phyloP scores from a whole-genome alignment of 2,329 filamentous ascomycete species.

The Dactylellina leptospora region DNA sequence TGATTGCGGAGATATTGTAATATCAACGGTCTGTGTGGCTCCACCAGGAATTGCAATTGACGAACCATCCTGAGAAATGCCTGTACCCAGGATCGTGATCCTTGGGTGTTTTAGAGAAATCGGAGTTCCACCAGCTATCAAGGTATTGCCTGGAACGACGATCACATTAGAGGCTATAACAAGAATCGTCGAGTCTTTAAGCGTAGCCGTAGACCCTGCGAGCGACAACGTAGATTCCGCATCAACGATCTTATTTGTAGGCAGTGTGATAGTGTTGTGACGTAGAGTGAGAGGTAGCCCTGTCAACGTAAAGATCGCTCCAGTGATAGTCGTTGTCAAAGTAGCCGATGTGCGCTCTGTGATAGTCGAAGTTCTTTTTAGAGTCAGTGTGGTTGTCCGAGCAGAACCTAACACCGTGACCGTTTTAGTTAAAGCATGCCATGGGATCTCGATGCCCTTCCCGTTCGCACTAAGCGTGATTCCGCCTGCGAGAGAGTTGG shows the following conservation, averaged over 20 bases:
- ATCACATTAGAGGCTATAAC: background rate
- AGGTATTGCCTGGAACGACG: background rate
- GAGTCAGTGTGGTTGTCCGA: too few relatives aligned
- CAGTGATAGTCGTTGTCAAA: background rate
- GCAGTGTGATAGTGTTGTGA: background rate
- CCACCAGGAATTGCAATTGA: background rate
- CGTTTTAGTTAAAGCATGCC: slow-evolving; percentile 1
- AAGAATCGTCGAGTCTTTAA: background rate
- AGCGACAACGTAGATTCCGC: background rate
- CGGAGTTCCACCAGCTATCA: background rate
- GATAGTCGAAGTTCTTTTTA: background rate
- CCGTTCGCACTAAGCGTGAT: background rate
- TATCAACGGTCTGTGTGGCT: background rate
- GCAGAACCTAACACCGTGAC: background rate
- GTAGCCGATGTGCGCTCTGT: background rate
- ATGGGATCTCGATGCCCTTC: background rate
- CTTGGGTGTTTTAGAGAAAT: background rate
- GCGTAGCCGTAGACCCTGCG: background rate
- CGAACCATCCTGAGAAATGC: background rate
- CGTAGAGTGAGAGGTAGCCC: background rate
- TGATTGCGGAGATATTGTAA: background rate
- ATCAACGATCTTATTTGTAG: background rate
- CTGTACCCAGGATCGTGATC: background rate
- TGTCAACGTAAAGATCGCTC: background rate
- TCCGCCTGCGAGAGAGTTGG: background rate